Conservation (phyloP, 192 early-diverging fungal genomes). For the Backusella tarrabulga region DNA sequence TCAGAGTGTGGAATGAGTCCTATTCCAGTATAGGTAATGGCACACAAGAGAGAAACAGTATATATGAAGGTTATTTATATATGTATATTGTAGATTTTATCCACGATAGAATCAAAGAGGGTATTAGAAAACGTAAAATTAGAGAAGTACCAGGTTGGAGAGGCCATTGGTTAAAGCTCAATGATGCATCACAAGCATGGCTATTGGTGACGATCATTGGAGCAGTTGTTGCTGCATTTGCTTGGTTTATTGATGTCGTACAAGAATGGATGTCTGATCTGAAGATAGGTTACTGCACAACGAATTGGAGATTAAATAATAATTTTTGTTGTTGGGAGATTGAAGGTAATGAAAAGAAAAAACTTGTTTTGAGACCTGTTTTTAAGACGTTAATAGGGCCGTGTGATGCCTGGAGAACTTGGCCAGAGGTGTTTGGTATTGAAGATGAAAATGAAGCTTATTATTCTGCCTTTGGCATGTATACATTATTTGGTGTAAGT, state of each 20-base stretch:
- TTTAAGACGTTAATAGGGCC: conserved; percentile 8
- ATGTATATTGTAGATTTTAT: conserved; percentile 74
- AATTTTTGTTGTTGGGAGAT: conserved; percentile 78
- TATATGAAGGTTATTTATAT: background rate
- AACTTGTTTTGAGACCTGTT: background rate
- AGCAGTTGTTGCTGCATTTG: conserved; percentile 55
- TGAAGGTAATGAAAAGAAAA: conserved; percentile 39
- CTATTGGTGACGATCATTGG: conserved; percentile 76
- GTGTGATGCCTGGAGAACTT: conserved; percentile 56
- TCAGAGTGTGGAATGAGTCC: conserved; percentile 59
- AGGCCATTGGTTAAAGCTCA: conserved; percentile 60
- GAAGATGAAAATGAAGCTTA: conserved; percentile 12
- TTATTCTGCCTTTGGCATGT: conserved; percentile 37
- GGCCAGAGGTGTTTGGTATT: conserved; percentile 43
- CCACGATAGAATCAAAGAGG: conserved; percentile 85
- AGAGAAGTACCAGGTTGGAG: conserved; percentile 51
- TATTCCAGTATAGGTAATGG: conserved; percentile 55
- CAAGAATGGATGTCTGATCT: conserved; percentile 84
- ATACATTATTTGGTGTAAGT: conserved; percentile 42
- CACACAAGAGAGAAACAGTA: too few species aligned
- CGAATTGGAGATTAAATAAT: conserved; percentile 71
- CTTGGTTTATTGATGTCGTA: conserved; percentile 69
- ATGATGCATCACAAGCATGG: conserved; percentile 86
- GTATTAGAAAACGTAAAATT: conserved; percentile 60
- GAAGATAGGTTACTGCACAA: conserved; percentile 80